Conservation (phyloP, 2,329 filamentous ascomycete genomes). For the Amauroascus niger region DNA sequence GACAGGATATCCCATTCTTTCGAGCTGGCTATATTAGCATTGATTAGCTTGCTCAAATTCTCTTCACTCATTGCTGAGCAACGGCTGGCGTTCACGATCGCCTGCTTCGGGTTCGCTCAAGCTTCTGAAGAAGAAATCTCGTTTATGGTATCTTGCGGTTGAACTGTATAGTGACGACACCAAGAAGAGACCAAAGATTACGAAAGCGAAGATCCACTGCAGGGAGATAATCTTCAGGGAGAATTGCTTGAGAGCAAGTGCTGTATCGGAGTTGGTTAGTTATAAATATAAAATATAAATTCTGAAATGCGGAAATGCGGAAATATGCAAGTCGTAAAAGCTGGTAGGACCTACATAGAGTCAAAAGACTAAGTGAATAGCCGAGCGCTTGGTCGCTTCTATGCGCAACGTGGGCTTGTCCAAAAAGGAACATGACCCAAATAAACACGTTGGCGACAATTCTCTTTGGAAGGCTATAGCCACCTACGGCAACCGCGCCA, state of each 20-base stretch:
- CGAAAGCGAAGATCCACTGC: conserved; percentile 88
- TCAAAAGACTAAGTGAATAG: conserved; percentile 63
- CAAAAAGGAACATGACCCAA: conserved; percentile 71
- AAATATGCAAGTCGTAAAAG: conserved; percentile 11
- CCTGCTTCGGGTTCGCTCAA: conserved; percentile 31
- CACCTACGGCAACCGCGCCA: conserved; percentile 70
- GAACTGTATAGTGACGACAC: conserved; percentile 49
- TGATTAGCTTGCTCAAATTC: background rate
- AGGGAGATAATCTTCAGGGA: conserved; percentile 61
- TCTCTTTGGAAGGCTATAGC: conserved; percentile 56
- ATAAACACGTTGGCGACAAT: conserved; percentile 81
- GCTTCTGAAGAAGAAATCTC: conserved; percentile 30
- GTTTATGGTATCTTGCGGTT: conserved; percentile 27
- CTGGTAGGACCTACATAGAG: conserved; percentile 47
- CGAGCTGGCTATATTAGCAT: background rate
- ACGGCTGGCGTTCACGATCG: conserved; percentile 46
- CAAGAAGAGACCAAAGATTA: conserved; percentile 65
- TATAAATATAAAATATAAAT: background rate
- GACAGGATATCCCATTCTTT: background rate
- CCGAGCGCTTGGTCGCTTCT: conserved; percentile 73
- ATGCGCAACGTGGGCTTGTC: conserved; percentile 61
- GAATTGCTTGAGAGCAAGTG: conserved; percentile 68
- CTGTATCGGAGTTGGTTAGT: conserved; percentile 26
- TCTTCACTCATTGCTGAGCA: conserved; percentile 36
- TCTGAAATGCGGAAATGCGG: background rate